Evolutionary conservation across 176 grass and related monocot genomes (phyloP), one percentile per base, ranked within the genome.

Genomic region (Hyparrhenia diplandra): DNA sequence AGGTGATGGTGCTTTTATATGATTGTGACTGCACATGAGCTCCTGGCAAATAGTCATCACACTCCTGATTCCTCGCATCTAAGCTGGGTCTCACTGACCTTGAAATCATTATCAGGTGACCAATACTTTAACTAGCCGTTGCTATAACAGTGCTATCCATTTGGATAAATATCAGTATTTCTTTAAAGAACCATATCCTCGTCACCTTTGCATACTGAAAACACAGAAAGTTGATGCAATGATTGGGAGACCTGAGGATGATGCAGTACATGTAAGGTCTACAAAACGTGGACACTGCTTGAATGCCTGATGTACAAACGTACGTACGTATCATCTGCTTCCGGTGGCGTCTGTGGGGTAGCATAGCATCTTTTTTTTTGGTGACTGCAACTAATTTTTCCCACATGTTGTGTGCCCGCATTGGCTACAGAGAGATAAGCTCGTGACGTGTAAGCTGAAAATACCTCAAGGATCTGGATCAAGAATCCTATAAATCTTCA

Each of bases 1-100:
- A 52, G 49, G 18, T 21, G 49, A 52, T 52, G 49, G 17, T 20
- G 47, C 47, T n/a, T 51, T 51, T 20, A 20, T 51, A 58, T 83
- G 42, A 83, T 64, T 65, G 54, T 34, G 80, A 65, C 58, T 5
- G 31, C n/a, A n/a, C 74, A 54, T 46, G 65, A 87, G 55, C 8
- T 13, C 42, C 42, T 63, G 52, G 65, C 42, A 69, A 82, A 82
- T 73, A 28, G 80, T 25, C 78, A 28, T 66, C 79, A 43, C 65
- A 55, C 21, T 4, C 21, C 21, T 57, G 46, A 83, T 57, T 57
- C 42, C 72, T 34, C 23, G 30, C 40, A 40, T 73, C 55, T 78
- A 62, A 75, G 27, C 31, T 20, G 41, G 17, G 37, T 66, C 59
- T 29, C n/a, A 24, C 70, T 54, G 60, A 54, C 43, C 17, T 83